Evolutionary conservation across 1,139 yeast genomes (phyloP), one percentile per base, ranked within the genome.

Genomic region (Geotrichum citri-aurantii): DNA sequence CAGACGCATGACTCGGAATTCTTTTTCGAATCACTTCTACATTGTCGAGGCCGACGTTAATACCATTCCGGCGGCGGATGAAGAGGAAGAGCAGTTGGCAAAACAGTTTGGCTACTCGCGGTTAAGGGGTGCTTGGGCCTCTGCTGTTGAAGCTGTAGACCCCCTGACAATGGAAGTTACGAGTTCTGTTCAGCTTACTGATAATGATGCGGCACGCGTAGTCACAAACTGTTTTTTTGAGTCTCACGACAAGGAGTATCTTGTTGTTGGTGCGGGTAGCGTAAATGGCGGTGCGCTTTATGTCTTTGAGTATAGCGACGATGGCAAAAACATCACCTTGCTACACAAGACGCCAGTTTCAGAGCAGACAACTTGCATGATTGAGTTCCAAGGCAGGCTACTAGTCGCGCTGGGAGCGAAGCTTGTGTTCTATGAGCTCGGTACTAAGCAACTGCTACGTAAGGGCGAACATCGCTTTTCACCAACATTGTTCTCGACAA

Each of bases 381-480:
- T 72, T 0, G 74, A 76, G 17, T 91, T 88, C 70, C 81, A 84
- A 49, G 88, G 86, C 0, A 77, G 78, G 63, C 69, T 91, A 1
- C 71, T 91, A 1, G 86, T 81, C 0, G 95, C 89, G 0, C 67
- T 81, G 58, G 80, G 79, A 0, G 77, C 79, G 54, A 71, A 73
- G 37, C 48, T 93, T 33, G 75, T 90, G 23, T 66, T 89, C 7
- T 91, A 81, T 69, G 95, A 86, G 47, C 64, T 91, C 44, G 99
- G 99, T 1, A 79, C 79, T 65, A 87, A 85, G 63, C 97, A 91
- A 68, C 75, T 93, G 47, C 77, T 93, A 57, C 79, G 87, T 57
- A 89, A 89, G 68, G 77, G 86, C 0, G 60, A 74, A 65, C 73
- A 62, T 72, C 26, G 21, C 19, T 48, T 52, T 14, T 48, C 55